Evolutionary conservation across 495 filamentous ascomycete species (phyloP).

Genomic region (Hyaloscypha bicolor): DNA sequence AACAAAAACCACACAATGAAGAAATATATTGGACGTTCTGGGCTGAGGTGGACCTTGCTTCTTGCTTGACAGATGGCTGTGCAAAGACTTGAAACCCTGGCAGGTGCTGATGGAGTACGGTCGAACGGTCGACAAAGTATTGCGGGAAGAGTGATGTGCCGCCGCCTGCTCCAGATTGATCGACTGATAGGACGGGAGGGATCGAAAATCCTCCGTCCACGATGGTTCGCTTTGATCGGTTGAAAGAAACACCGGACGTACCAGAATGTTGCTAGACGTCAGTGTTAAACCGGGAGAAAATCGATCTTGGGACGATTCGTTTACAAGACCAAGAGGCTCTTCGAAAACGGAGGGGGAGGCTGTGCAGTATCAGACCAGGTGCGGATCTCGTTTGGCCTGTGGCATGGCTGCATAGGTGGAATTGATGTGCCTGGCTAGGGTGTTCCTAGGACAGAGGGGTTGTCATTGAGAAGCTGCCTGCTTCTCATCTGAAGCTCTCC

Average conservation of each 20-base stretch:
- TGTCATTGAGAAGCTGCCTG: neutral
- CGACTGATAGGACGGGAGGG: slow-evolving; percentile 3
- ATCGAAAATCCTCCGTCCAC: neutral
- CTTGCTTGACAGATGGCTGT: slow-evolving; percentile 16
- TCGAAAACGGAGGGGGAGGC: slow-evolving; percentile 1
- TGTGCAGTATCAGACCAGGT: neutral
- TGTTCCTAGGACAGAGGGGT: neutral
- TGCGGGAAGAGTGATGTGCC: neutral
- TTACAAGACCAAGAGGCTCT: slow-evolving; percentile 6
- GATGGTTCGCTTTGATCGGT: neutral
- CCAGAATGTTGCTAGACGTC: slow-evolving; percentile 2
- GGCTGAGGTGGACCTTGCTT: slow-evolving; percentile 1
- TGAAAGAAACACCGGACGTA: slow-evolving; percentile 14
- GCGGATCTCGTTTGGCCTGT: neutral
- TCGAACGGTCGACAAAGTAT: neutral
- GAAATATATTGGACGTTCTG: neutral
- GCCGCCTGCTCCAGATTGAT: slow-evolving; percentile 14
- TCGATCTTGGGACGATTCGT: slow-evolving; percentile 20
- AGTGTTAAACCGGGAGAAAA: slow-evolving; percentile 26
- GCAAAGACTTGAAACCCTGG: slow-evolving; percentile 19
- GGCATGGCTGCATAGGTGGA: neutral
- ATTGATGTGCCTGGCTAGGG: neutral
- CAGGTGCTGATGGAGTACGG: slow-evolving; percentile 2
- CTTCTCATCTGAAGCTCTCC: neutral
- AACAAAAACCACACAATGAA: neutral